Evolutionary conservation across 2,329 filamentous ascomycete species (phyloP), one percentile per base, ranked within the genome.

Genomic region (Pseudogymnoascus sp.): DNA sequence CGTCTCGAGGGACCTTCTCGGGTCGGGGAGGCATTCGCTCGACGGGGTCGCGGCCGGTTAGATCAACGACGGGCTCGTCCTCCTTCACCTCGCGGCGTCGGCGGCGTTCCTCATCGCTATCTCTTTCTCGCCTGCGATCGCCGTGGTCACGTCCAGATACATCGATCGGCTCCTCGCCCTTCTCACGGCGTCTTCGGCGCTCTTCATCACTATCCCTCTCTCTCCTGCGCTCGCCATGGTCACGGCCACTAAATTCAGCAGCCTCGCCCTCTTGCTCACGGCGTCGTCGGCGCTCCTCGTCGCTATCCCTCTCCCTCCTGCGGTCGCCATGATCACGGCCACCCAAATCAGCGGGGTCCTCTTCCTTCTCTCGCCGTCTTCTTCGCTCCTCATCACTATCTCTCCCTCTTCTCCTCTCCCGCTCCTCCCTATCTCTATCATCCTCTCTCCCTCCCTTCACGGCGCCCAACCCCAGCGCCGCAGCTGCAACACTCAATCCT

Each of bases 401-500:
- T 7, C 41, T 47, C 41, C 22, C 41, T 20, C 22, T 47, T 12
- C 20, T 47, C 20, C 41, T 47, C 0, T 61, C 60, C 14, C 60
- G 20, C 6, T 60, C 25, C 18, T 62, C 58, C 47, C 58, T 37
- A 12, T 62, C 61, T 22, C 35, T 41, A 14, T 32, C 20, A 14
- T 60, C 47, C 43, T 39, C 60, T 12, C 30, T 54, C 3, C 62
- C 62, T 39, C 68, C 69, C 61, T 70, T 71, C 1, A 68, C 59
- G 11, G 71, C 68, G 60, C 66, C 68, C 11, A 72, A 54, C 14
- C 71, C 68, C 20, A 72, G 61, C 32, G 70, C 70, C n/a, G 67
- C 68, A 28, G 67, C 68, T 41, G 71, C 70, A 61, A 71, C 62
- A 58, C 70, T 68, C 20, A 72, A 63, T 25, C 70, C 68, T 9